Base-by-base conservation (phyloP, 495 filamentous ascomycete genomes). In the Penicillium fimorum region DNA sequence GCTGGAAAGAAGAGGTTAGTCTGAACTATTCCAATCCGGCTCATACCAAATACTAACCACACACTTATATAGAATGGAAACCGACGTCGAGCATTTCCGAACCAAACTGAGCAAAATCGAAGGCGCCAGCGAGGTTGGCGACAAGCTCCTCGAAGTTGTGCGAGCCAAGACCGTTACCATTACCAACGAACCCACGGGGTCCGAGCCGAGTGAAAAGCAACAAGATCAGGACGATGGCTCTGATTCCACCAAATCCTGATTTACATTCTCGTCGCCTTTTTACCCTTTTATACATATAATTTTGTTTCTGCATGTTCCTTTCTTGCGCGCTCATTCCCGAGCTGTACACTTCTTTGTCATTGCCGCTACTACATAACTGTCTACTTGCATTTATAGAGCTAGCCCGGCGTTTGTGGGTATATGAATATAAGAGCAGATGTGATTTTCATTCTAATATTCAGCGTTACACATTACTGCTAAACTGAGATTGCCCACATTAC, bases 31-130 rank as follows among this genome's bases (percentile, higher is more conserved):
- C 2, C 18, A 15, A 15, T 40, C 12, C 13, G 1, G 5, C 38
- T 12, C n/a, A 25, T 35, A 55, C 5, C 22, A 22, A 18, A 42
- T 56, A 41, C 59, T 70, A 55, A 74, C 30, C 8, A 4, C 0
- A n/a, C 35, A 4, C 27, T 2, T 22, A 22, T 22, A 43, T 59
- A 96, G 92, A 61, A 87, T 98, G 80, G 76, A 89, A 47, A 80
- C 80, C 43, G 94, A 98, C 64, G 84, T 88, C 40, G 82, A 91
- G 54, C 82, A 83, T 63, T 91, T 98, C 71, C 84, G 87, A 44
- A 71, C 79, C 3, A 84, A 82, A 48, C 77, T 97, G 17, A 79
- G 84, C 65, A 90, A 88, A 66, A 83, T 97, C 42, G 87, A 96
- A 50, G 93, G 91, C 1, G 87, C 90, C 33, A 86, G 81, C 27